Evolutionary conservation across 208 protist species (phyloP).

Genomic region (Blechomonas ayalai): DNA sequence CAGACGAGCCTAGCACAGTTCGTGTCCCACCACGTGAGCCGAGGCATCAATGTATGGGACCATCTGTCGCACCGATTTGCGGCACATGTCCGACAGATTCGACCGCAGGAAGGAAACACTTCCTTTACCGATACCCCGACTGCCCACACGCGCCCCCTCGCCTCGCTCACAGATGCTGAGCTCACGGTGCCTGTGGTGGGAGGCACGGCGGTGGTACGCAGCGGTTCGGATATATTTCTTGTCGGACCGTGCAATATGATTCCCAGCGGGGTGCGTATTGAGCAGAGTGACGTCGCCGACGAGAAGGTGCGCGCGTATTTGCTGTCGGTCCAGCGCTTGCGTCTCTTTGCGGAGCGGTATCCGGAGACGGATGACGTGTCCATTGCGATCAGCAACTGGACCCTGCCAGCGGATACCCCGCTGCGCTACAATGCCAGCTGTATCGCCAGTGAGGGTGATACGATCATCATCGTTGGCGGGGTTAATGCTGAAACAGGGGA

Average conservation of each 20-base stretch:
- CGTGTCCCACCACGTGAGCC: not conserved
- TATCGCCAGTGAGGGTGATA: conserved; percentile 9
- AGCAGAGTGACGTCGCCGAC: not conserved
- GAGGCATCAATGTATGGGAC: conserved; percentile 10
- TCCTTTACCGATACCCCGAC: conserved; percentile 1
- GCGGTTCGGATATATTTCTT: conserved; percentile 18
- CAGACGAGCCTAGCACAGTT: conserved; percentile 2
- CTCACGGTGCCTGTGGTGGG: conserved; percentile 26
- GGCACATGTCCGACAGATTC: too few relatives aligned
- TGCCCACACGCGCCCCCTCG: not conserved
- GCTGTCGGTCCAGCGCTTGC: conserved; percentile 11
- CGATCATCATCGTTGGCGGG: conserved; percentile 24
- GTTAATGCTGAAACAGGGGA: conserved; percentile 6
- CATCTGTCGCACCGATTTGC: not conserved
- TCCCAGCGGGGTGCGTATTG: conserved; percentile 6
- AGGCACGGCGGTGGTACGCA: conserved; percentile 16
- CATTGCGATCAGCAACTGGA: conserved; percentile 7
- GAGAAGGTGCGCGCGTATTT: conserved; percentile 4
- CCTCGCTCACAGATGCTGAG: not conserved
- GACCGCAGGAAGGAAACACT: not conserved
- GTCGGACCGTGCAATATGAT: conserved; percentile 37
- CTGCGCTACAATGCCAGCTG: conserved; percentile 22
- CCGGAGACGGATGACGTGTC: conserved; percentile 12
- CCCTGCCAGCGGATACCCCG: conserved; percentile 1
- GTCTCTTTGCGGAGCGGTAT: conserved; percentile 12